These are phyloP conservation scores for Tricholoma bakamatsutake DNA, from an alignment of 768 basidiomycete species.

Conservation along the genomic window DNA sequence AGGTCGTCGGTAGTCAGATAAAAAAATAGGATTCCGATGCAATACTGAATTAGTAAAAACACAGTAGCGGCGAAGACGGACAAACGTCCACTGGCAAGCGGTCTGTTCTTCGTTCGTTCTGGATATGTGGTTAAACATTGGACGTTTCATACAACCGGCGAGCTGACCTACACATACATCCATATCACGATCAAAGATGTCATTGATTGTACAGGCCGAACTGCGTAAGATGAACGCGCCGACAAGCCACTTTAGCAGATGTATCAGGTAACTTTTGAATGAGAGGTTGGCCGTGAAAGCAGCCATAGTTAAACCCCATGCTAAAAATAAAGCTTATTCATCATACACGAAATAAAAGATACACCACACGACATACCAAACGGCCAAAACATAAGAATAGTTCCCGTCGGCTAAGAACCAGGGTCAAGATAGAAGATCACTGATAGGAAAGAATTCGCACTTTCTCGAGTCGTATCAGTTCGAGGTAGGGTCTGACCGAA, in stretches of 20 bases:
- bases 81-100: constrained; percentile 43
- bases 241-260: constrained; percentile 29
- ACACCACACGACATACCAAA: constrained; percentile 29
- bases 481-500: constrained; percentile 35
- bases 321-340: constrained; percentile 15
- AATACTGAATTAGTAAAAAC: constrained; percentile 37
- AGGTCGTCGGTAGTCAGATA: constrained; percentile 12
- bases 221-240: constrained; percentile 38
- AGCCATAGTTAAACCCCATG: constrained; percentile 49
- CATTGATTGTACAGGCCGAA: constrained; percentile 51
- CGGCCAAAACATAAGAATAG: constrained; percentile 49
- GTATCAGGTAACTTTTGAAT: constrained; percentile 21
- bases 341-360: no score
- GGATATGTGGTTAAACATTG: neutral
- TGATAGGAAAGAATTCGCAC: constrained; percentile 17
- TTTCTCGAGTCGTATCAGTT: constrained; percentile 47
- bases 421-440: neutral
- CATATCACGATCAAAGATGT: constrained; percentile 47
- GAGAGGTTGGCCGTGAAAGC: constrained; percentile 31
- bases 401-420: constrained; percentile 38
- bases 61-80: constrained; percentile 35
- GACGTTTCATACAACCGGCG: neutral
- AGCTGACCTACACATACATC: constrained; percentile 48
- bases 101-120: constrained; percentile 46
- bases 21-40: constrained; percentile 35